Evolutionary conservation across 768 basidiomycete species (phyloP).

Genomic region (Trametes cinnabarina): DNA sequence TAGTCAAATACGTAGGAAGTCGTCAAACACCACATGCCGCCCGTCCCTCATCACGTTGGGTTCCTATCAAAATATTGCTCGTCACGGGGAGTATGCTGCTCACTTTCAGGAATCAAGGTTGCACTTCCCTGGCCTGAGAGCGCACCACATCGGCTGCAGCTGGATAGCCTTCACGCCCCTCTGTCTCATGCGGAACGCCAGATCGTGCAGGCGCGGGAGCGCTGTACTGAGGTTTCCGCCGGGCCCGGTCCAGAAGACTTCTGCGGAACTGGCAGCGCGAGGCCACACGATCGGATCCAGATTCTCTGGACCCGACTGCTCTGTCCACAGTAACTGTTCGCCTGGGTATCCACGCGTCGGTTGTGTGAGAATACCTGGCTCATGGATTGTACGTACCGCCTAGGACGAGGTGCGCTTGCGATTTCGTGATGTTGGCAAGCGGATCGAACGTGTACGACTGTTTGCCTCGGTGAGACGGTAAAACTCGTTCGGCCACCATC

Average conservation of each 20-base stretch:
- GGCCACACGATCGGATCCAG: conserved; percentile 73
- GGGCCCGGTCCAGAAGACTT: conserved; percentile 74
- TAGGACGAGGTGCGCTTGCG: conserved; percentile 54
- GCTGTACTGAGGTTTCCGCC: conserved; percentile 38
- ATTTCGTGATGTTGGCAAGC: conserved; percentile 47
- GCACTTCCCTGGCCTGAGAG: conserved; percentile 56
- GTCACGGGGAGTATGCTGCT: no score
- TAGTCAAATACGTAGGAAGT: no score
- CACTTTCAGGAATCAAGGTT: conserved; percentile 3
- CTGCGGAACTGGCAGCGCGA: conserved; percentile 66
- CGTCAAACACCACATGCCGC: no score
- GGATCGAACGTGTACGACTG: conserved; percentile 74
- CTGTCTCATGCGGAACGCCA: conserved; percentile 58
- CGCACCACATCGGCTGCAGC: conserved; percentile 74
- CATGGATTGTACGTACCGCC: conserved; percentile 49
- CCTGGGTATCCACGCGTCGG: conserved; percentile 34
- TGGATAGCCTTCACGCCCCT: conserved; percentile 59
- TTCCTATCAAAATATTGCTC: no score
- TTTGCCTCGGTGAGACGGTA: conserved; percentile 22
- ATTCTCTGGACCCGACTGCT: conserved; percentile 68
- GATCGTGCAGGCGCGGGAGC: conserved; percentile 63
- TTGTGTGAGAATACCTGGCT: not conserved
- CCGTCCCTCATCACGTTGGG: no score
- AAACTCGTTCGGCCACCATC: conserved; percentile 5
- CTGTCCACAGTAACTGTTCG: conserved; percentile 70